Evolutionary conservation across 768 basidiomycete genomes (phyloP).

Genomic region (Pulveroboletus ravenelii): DNA sequence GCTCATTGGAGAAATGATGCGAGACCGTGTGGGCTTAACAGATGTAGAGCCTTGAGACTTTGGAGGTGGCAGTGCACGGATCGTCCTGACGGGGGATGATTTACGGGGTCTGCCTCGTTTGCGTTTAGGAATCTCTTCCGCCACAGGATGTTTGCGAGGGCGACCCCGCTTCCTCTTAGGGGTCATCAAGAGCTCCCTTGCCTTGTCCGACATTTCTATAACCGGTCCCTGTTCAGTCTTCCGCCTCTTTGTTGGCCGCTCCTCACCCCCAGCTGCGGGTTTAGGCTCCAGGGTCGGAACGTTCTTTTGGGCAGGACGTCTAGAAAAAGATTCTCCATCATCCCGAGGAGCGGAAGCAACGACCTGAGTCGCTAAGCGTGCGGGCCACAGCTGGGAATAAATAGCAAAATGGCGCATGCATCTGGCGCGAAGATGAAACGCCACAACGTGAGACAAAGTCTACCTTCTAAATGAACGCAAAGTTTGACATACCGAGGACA

Average conservation of each 20-base stretch:
- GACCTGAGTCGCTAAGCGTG: conserved; percentile 47
- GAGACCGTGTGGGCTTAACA: conserved; percentile 9
- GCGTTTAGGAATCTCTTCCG: conserved; percentile 30
- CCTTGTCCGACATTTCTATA: conserved; percentile 32
- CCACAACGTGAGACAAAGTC: conserved; percentile 12
- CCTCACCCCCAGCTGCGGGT: conserved; percentile 40
- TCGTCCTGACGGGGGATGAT: conserved; percentile 17
- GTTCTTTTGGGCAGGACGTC: conserved; percentile 48
- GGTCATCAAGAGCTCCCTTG: conserved; percentile 29
- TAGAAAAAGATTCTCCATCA: conserved; percentile 36
- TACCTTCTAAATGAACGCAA: conserved; percentile 20
- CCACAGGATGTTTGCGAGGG: conserved; percentile 32
- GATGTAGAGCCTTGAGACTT: conserved; percentile 10
- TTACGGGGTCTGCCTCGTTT: conserved; percentile 35
- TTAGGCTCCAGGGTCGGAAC: conserved; percentile 53
- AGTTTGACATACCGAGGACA: conserved; percentile 60
- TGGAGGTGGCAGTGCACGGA: conserved; percentile 7
- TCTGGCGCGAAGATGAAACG: conserved; percentile 34
- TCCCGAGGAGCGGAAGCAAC: conserved; percentile 46
- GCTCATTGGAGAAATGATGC: conserved; percentile 17
- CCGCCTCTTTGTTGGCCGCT: conserved; percentile 44
- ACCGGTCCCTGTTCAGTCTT: conserved; percentile 38
- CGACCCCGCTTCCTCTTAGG: conserved; percentile 33
- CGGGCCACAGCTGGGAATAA: conserved; percentile 68
- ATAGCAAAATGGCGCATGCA: conserved; percentile 80